Conservation (phyloP, 2,329 filamentous ascomycete genomes). For the Verticillium isaacii region DNA sequence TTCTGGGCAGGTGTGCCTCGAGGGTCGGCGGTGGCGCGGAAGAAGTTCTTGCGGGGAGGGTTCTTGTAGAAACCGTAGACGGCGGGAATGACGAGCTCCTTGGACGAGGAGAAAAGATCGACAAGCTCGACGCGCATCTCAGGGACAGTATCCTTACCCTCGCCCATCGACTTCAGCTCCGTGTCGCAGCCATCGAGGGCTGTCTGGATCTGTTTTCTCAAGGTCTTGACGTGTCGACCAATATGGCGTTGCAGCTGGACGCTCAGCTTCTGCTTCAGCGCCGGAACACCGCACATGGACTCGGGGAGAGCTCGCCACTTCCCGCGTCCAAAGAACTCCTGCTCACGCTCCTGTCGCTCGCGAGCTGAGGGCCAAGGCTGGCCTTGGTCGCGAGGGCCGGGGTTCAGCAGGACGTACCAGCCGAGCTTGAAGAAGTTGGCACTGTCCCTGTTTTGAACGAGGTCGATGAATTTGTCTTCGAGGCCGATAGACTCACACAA, state of each 20-base stretch:
- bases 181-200: conserved; percentile 42
- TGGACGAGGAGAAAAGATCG: conserved; percentile 46
- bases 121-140: conserved; percentile 51
- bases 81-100: conserved; percentile 48
- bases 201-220: conserved; percentile 46
- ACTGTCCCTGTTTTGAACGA: conserved; percentile 44
- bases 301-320: conserved; percentile 44
- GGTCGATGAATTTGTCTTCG: conserved; percentile 49
- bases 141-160: conserved; percentile 45
- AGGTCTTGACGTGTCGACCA: conserved; percentile 44
- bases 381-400: conserved; percentile 34
- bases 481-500: conserved; percentile 48
- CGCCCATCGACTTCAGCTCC: conserved; percentile 45
- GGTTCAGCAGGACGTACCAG: conserved; percentile 48
- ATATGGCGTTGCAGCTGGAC: conserved; percentile 47
- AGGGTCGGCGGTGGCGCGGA: conserved; percentile 41
- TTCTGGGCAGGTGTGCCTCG: conserved; percentile 47
- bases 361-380: conserved; percentile 38
- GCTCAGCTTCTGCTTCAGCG: conserved; percentile 44
- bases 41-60: conserved; percentile 46
- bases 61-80: conserved; percentile 53
- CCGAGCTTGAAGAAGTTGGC: conserved; percentile 47
- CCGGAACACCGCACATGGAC: conserved; percentile 40
- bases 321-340: conserved; percentile 43
- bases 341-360: conserved; percentile 36